A percentile compares a stretch with the other conserved stretches of the same genome.
Evolutionary conservation across 257 asterid genomes (phyloP).

Genomic region (Echium plantagineum): DNA sequence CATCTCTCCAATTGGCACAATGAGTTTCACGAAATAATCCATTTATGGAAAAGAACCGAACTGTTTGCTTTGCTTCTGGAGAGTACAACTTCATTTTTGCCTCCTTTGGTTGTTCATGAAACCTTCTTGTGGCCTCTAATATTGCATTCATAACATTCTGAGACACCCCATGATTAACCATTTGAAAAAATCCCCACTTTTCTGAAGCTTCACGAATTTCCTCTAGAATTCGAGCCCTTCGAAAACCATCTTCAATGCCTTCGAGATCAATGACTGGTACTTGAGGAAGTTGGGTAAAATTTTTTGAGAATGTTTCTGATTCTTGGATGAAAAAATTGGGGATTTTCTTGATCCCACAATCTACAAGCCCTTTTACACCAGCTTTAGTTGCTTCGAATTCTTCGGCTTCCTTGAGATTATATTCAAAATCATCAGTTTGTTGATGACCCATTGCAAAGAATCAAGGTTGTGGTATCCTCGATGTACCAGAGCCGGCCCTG

Average conservation of each 20-base stretch:
- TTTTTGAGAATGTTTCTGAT: constrained; percentile 7
- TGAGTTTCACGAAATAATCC: constrained; percentile 31
- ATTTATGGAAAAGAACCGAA: constrained; percentile 37
- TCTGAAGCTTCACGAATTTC: constrained; percentile 44
- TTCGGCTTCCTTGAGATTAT: constrained; percentile 41
- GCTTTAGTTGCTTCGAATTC: constrained; percentile 42
- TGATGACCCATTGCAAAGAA: not conserved
- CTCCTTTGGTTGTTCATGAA: constrained; percentile 56
- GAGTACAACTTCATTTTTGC: constrained; percentile 44
- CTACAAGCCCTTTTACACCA: constrained; percentile 64
- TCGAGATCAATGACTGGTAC: constrained; percentile 43
- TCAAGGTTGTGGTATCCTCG: not conserved
- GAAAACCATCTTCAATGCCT: constrained; percentile 18
- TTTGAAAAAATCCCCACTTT: constrained; percentile 62
- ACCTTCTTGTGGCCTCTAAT: constrained; percentile 27
- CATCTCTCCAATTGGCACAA: constrained; percentile 61
- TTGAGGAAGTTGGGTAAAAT: not conserved
- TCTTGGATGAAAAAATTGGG: constrained; percentile 46
- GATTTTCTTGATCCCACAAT: constrained; percentile 39
- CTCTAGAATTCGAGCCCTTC: constrained; percentile 23
- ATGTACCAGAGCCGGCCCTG: too few relatives aligned
- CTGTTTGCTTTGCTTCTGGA: constrained; percentile 25
- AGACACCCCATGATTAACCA: constrained; percentile 63
- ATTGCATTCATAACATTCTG: constrained; percentile 26
- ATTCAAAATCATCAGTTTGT: constrained; percentile 12